These are phyloP conservation scores for Penicillium fuscoglaucum DNA, from an alignment of 2,329 filamentous ascomycete genomes.

Conservation along the genomic window DNA sequence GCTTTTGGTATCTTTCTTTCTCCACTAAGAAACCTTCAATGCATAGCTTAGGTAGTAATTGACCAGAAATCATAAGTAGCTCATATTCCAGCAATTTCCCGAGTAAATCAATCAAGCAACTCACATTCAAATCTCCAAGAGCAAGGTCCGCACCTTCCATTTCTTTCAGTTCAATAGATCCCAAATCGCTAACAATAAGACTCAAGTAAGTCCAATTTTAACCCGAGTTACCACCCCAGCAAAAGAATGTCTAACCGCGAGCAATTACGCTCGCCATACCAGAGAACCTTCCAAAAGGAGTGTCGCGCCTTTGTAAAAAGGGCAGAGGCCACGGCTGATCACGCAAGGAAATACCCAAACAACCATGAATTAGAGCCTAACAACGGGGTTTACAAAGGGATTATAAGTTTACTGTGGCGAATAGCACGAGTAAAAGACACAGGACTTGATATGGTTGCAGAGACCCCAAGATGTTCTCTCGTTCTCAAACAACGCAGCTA, in stretches of 20 bases:
- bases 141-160: neutral
- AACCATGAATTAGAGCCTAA: neutral
- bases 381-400: neutral
- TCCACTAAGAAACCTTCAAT: neutral
- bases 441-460: conserved; percentile 1
- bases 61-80: neutral
- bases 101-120: neutral
- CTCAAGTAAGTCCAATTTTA: neutral
- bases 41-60: neutral
- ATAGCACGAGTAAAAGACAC: neutral
- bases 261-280: neutral
- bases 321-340: neutral
- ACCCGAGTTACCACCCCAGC: neutral
- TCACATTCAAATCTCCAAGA: too few species aligned
- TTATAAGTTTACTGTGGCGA: neutral
- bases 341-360: neutral
- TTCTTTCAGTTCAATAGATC: neutral
- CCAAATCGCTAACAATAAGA: neutral
- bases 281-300: neutral
- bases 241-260: neutral
- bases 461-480: neutral
- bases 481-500: neutral
- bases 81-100: neutral
- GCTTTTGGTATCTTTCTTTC: neutral
- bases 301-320: neutral